phyloP scores from a whole-genome alignment of 1,284 basidiomycete species.

The Microbotryum silenes-acaulis region DNA sequence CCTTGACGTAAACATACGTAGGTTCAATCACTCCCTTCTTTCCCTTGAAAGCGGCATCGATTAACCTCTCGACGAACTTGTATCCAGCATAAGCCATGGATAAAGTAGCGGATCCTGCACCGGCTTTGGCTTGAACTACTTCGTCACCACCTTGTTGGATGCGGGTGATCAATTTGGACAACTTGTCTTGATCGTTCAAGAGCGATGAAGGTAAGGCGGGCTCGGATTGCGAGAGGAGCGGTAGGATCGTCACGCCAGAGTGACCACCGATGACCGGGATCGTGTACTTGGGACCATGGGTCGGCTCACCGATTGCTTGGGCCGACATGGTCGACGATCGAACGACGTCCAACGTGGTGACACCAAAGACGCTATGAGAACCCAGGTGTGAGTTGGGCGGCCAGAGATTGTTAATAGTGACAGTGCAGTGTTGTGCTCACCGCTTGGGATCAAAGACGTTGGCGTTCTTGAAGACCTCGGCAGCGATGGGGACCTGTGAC shows the following conservation, averaged over 20 bases:
- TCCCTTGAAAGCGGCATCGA: constrained; percentile 63
- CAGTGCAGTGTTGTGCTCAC: constrained; percentile 41
- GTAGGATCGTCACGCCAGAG: constrained; percentile 59
- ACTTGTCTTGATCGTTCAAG: constrained; percentile 47
- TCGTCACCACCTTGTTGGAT: constrained; percentile 96
- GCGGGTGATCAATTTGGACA: constrained; percentile 63
- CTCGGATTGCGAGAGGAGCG: constrained; percentile 84
- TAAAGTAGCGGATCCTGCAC: constrained; percentile 71
- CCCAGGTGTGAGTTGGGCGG: too few relatives aligned
- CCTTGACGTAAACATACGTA: constrained; percentile 71
- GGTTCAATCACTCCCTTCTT: constrained; percentile 72
- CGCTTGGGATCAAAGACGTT: constrained; percentile 84
- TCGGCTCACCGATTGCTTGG: constrained; percentile 58
- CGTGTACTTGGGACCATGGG: constrained; percentile 59
- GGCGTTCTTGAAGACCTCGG: constrained; percentile 87
- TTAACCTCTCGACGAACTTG: constrained; percentile 62
- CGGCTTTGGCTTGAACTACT: constrained; percentile 87
- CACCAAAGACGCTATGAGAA: constrained; percentile 72
- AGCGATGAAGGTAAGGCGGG: constrained; percentile 57
- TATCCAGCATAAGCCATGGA: constrained; percentile 83
- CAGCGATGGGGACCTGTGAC: constrained; percentile 74
- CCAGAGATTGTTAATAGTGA: too few relatives aligned
- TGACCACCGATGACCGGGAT: constrained; percentile 89
- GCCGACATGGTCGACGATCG: constrained; percentile 92
- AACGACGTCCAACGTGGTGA: constrained; percentile 96